Conservation (phyloP, 148 eudicot species). For the Talinum fruticosum region DNA sequence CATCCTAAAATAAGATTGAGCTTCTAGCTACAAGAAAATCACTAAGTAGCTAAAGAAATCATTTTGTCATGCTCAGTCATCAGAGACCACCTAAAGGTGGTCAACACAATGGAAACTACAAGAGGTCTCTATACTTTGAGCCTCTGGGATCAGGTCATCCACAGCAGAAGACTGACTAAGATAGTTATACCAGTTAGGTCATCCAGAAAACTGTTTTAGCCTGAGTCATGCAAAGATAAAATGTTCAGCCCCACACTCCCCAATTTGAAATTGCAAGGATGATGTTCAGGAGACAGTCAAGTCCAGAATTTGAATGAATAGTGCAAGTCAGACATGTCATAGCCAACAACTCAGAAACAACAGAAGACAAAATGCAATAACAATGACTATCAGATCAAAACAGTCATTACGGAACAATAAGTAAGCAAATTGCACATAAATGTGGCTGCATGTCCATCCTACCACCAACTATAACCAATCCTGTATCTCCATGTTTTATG, state of each 20-base stretch:
- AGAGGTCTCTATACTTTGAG: not conserved
- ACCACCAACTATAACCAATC: constrained; percentile 85
- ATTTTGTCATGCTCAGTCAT: not conserved
- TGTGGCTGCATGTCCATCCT: constrained; percentile 96
- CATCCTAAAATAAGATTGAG: not conserved
- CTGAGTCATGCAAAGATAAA: not conserved
- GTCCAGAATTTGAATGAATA: not conserved
- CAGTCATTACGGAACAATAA: not conserved
- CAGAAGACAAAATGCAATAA: not conserved
- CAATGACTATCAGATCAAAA: not conserved
- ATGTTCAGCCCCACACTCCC: not conserved
- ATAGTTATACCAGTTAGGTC: not conserved
- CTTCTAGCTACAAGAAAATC: not conserved
- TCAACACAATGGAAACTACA: not conserved
- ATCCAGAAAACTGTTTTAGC: not conserved
- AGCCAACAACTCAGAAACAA: not conserved
- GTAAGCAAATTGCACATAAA: constrained; percentile 43
- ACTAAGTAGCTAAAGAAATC: not conserved
- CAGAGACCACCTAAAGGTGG: not conserved
- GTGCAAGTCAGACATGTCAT: not conserved
- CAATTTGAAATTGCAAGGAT: not conserved
- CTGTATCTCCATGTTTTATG: constrained; percentile 91
- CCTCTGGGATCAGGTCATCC: not conserved
- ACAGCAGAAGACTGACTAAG: not conserved
- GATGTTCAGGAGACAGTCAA: not conserved